Evolutionary conservation across 108 stramenopile species (phyloP).

Genomic region (Mayamaea pseudoterrestris): DNA sequence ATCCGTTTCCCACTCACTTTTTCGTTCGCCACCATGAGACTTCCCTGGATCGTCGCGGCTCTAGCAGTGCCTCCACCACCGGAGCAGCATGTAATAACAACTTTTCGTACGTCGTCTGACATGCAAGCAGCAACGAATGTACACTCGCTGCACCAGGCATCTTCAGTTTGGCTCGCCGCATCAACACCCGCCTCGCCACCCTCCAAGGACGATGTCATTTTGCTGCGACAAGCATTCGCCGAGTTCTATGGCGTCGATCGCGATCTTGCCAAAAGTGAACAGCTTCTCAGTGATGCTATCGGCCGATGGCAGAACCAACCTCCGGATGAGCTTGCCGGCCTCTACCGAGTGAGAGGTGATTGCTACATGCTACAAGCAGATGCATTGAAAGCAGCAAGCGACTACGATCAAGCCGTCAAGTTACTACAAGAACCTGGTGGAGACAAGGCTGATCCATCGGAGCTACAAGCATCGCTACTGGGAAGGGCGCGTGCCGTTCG

Average conservation of each 20-base stretch:
- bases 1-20: no score
- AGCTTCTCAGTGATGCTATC: constrained; percentile 35
- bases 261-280: constrained; percentile 21
- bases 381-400: constrained; percentile 24
- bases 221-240: constrained; percentile 52
- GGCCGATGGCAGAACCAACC: constrained; percentile 36
- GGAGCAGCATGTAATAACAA: no score
- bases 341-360: constrained; percentile 72
- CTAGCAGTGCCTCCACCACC: no score
- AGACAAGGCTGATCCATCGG: no score
- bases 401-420: constrained; percentile 44
- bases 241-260: constrained; percentile 32
- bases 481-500: constrained; percentile 53
- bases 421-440: constrained; percentile 32
- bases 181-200: constrained; percentile 21
- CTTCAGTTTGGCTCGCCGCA: background rate
- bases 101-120: no score
- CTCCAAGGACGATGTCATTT: constrained; percentile 38
- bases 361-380: constrained; percentile 37
- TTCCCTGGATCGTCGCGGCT: no score
- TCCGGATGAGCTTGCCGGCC: constrained; percentile 57
- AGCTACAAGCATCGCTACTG: constrained; percentile 44
- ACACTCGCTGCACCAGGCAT: background rate
- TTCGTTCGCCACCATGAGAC: no score
- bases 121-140: no score